phyloP scores from a whole-genome alignment of 106 monocot genomes.

The Allium fistulosum region DNA sequence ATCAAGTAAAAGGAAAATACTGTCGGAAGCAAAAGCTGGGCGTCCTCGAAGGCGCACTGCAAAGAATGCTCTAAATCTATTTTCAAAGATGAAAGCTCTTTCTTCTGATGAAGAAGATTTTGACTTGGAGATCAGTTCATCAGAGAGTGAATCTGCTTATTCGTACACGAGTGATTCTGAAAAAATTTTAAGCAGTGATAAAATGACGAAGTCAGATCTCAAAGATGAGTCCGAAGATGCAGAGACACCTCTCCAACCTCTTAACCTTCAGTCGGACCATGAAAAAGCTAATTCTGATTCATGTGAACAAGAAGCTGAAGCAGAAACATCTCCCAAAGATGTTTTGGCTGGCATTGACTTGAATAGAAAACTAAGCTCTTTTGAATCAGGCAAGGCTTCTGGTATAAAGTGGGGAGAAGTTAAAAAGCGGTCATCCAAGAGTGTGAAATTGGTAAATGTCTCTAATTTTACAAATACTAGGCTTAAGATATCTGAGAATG shows the following conservation, averaged over 20 bases:
- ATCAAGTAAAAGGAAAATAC: conserved; percentile 40
- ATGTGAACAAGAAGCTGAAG: too few species aligned
- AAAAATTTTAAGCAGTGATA: conserved; percentile 10
- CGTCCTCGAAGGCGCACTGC: conserved; percentile 90
- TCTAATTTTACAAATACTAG: neutral
- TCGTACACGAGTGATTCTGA: conserved; percentile 69
- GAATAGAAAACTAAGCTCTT: too few species aligned
- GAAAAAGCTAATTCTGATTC: neutral
- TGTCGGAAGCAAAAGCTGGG: conserved; percentile 42
- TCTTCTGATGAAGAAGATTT: conserved; percentile 67
- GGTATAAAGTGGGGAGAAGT: conserved; percentile 92
- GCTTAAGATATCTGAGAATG: conserved; percentile 4
- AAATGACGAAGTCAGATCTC: conserved; percentile 21
- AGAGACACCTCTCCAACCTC: conserved; percentile 14
- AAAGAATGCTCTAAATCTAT: conserved; percentile 73
- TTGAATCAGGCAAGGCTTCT: conserved; percentile 9
- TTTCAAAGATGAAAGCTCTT: conserved; percentile 70
- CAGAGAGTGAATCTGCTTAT: conserved; percentile 61
- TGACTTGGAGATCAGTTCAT: conserved; percentile 44
- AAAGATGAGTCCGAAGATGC: conserved; percentile 36
- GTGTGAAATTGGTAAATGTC: conserved; percentile 28
- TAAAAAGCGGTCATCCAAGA: conserved; percentile 75
- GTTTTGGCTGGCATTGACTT: too few species aligned
- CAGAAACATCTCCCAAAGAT: too few species aligned
- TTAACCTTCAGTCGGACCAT: conserved; percentile 17